Evolutionary conservation across 768 basidiomycete genomes (phyloP), one percentile per base, ranked within the genome.

Genomic region (Tulasnella sp.): DNA sequence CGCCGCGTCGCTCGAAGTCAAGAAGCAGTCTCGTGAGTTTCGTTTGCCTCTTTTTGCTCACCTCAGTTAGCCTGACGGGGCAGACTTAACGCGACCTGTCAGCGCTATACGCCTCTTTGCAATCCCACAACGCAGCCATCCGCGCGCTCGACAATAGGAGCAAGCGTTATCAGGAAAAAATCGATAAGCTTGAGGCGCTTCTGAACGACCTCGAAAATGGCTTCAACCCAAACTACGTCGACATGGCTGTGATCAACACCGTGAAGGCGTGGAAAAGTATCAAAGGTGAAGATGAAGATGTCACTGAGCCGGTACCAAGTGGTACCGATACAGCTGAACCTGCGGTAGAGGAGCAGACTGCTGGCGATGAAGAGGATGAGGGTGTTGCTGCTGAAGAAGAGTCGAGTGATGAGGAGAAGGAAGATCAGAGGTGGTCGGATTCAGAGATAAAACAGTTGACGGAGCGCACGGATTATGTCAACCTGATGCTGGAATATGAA

Each of bases 211-310:
- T 99, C 10, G 79, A 89, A 21, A 79, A 80, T 9, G 84, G 85
- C 3, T 97, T 96, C 73, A 99, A 99, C 69, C 94, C 94, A 15
- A 99, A 99, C 70, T 97, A 97, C 71, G 93, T 97, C 69, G 94
- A 99, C 68, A 98, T 99, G 94, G 92, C 92, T 1, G 94, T 98
- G 49, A 80, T 96, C 27, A 93, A 94, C 65, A 93, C 94, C 17
- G 92, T 97, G 15, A 83, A 92, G 49, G 93, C 92, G 12, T 98
- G 89, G 84, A 88, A 92, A 68, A 82, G 78, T 44, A 75, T 83
- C 7, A 82, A 84, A 11, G 78, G 78, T 1, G 78, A 74, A 25
- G 81, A 82, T 65, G 78, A 65, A 17, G 65, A 63, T 57, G 59
- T 22, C 15, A 56, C 58, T 2, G 60, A 64, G 62, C 41, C n/a